Percentiles rank a stretch among this genome's conserved stretches.
Conservation (phyloP, 805 yeast genomes). For the Suhomyces sp. region DNA sequence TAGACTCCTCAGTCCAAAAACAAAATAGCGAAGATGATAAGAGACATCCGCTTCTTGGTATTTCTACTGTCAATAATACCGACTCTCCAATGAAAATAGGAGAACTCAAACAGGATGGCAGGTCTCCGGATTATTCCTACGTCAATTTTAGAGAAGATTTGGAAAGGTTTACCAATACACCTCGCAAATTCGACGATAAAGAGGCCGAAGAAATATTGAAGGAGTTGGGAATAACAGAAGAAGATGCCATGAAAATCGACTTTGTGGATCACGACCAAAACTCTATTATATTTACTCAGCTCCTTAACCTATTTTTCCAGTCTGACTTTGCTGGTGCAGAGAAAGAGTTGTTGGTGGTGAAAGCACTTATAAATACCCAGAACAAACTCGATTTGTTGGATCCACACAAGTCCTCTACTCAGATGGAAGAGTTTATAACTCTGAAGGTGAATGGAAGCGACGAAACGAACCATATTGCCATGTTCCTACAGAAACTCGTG, state of each 20-base stretch:
- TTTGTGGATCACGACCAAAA: not conserved
- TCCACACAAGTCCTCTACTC: not conserved
- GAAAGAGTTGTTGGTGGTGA: slow-evolving; percentile 12
- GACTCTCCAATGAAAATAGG: slow-evolving; percentile 37
- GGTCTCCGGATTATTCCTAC: slow-evolving; percentile 10
- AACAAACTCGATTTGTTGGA: not conserved
- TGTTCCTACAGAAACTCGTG: slow-evolving; percentile 15
- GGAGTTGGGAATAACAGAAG: not conserved
- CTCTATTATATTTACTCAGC: not conserved
- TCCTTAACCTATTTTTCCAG: not conserved
- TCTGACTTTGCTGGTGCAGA: slow-evolving; percentile 4
- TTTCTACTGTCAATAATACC: not conserved
- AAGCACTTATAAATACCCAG: slow-evolving; percentile 13
- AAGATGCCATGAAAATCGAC: not conserved
- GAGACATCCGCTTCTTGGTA: not conserved
- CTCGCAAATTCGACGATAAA: slow-evolving; percentile 2
- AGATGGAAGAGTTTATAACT: slow-evolving; percentile 6
- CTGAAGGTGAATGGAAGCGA: not conserved
- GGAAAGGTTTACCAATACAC: slow-evolving; percentile 15
- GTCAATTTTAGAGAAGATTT: slow-evolving; percentile 28
- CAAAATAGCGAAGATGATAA: slow-evolving; percentile 4
- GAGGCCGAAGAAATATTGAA: not conserved
- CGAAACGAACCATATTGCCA: not conserved
- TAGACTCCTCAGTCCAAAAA: slow-evolving; percentile 27
- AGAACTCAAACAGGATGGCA: slow-evolving; percentile 16